These are phyloP conservation scores for Ophiostoma ulmi DNA, from an alignment of 2,329 filamentous ascomycete species.

Conservation along the genomic window DNA sequence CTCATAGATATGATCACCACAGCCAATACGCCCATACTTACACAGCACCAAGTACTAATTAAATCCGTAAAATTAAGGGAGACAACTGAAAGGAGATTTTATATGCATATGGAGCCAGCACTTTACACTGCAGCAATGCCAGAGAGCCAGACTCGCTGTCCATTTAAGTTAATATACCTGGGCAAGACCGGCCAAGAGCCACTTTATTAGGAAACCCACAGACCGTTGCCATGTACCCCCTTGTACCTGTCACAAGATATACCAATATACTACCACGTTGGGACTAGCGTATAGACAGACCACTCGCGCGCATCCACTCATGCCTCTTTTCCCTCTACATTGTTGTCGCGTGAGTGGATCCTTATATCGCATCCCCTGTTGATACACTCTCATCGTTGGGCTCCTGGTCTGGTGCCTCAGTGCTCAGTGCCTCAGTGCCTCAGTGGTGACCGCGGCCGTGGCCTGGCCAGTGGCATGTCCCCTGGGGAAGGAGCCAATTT, in stretches of 20 bases:
- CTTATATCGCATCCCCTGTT: slow-evolving; percentile 19
- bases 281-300: neutral
- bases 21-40: neutral
- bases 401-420: neutral
- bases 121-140: neutral
- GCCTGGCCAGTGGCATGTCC: neutral
- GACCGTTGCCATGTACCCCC: slow-evolving; percentile 9
- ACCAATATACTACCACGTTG: neutral
- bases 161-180: neutral
- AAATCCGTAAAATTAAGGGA: slow-evolving; percentile 1
- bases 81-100: neutral
- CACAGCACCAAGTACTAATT: neutral
- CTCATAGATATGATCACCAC: neutral
- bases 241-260: neutral
- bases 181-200: neutral
- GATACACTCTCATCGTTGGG: slow-evolving; percentile 9
- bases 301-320: slow-evolving; percentile 5
- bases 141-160: neutral
- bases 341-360: slow-evolving; percentile 23
- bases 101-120: slow-evolving; percentile 6
- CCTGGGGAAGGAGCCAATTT: neutral
- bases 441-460: neutral
- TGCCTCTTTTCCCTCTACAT: slow-evolving; percentile 5
- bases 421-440: neutral
- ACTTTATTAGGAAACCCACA: neutral